phyloP scores from a whole-genome alignment of 495 filamentous ascomycete genomes.

The Lasiosphaeriaceae sp. region DNA sequence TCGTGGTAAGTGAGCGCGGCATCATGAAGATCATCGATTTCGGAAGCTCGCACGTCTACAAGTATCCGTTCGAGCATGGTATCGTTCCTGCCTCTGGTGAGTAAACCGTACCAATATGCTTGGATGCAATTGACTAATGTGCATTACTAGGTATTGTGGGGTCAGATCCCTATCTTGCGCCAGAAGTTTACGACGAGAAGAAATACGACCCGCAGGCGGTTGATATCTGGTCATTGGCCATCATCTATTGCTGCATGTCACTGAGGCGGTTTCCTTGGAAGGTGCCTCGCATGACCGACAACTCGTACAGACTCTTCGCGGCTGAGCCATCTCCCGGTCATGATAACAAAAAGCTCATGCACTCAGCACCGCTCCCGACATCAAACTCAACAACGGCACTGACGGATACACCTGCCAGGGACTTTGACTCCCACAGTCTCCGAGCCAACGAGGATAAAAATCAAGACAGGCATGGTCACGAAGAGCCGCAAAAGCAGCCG shows the following conservation, averaged over 20 bases:
- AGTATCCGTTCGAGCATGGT: slow-evolving; percentile 94
- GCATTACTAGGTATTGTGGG: slow-evolving; percentile 79
- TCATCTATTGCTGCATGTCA: slow-evolving; percentile 99
- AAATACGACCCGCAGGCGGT: slow-evolving; percentile 93
- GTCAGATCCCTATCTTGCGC: slow-evolving; percentile 94
- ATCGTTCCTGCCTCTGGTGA: slow-evolving; percentile 82
- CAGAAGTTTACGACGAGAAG: slow-evolving; percentile 91
- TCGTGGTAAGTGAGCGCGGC: slow-evolving; percentile 93
- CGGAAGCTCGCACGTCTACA: slow-evolving; percentile 93
- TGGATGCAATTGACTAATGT: neutral
- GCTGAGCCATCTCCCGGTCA: slow-evolving; percentile 61
- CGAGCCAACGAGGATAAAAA: slow-evolving; percentile 8
- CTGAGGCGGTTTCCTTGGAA: slow-evolving; percentile 97
- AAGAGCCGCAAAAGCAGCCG: neutral
- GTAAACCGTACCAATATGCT: slow-evolving; percentile 25
- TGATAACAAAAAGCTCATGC: slow-evolving; percentile 42
- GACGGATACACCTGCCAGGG: slow-evolving; percentile 28
- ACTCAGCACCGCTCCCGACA: slow-evolving; percentile 19
- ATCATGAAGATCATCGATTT: slow-evolving; percentile 99
- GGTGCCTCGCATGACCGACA: slow-evolving; percentile 84
- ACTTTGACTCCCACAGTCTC: slow-evolving; percentile 33
- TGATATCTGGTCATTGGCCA: slow-evolving; percentile 97
- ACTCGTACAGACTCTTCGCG: slow-evolving; percentile 90
- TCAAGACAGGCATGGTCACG: too few species aligned
- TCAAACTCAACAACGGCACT: slow-evolving; percentile 37